phyloP scores from a whole-genome alignment of 257 asterid genomes.

The Haberlea rhodopensis region DNA sequence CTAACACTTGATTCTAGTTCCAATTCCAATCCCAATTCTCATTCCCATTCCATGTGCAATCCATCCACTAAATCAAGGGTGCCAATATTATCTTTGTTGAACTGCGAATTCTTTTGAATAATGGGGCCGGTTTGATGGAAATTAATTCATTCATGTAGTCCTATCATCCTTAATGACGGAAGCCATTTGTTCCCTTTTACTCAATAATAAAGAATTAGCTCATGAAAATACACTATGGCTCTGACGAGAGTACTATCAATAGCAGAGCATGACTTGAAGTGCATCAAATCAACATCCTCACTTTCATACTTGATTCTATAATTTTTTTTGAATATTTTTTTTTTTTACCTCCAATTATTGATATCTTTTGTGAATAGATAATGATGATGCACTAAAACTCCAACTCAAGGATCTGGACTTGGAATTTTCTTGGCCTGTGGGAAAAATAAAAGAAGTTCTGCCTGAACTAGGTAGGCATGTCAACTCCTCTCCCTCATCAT shows the following conservation, averaged over 20 bases:
- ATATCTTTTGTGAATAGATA: conserved; percentile 41
- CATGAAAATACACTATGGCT: background rate
- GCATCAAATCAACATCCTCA: background rate
- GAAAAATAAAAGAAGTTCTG: conserved; percentile 67
- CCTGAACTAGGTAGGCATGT: conserved; percentile 48
- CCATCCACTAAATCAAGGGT: conserved; percentile 5
- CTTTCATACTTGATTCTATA: conserved; percentile 19
- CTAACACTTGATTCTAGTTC: background rate
- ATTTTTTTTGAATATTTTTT: conserved; percentile 10
- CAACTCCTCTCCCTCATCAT: conserved; percentile 64
- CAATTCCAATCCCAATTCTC: too few relatives aligned
- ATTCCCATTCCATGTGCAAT: background rate
- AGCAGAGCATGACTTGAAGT: conserved; percentile 14
- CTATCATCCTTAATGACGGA: background rate
- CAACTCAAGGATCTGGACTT: conserved; percentile 75
- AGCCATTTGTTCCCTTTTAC: conserved; percentile 5
- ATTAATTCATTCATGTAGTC: conserved; percentile 6
- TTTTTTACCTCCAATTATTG: conserved; percentile 13
- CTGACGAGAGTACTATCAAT: background rate
- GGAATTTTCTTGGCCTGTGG: conserved; percentile 86
- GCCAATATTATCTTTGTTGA: background rate
- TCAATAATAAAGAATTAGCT: background rate
- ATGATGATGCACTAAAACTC: conserved; percentile 67
- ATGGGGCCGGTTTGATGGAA: conserved; percentile 11
- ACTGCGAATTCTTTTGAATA: conserved; percentile 3